Base-by-base conservation (phyloP, 1,139 yeast species). In the Blastobotrys buckinghamii region DNA sequence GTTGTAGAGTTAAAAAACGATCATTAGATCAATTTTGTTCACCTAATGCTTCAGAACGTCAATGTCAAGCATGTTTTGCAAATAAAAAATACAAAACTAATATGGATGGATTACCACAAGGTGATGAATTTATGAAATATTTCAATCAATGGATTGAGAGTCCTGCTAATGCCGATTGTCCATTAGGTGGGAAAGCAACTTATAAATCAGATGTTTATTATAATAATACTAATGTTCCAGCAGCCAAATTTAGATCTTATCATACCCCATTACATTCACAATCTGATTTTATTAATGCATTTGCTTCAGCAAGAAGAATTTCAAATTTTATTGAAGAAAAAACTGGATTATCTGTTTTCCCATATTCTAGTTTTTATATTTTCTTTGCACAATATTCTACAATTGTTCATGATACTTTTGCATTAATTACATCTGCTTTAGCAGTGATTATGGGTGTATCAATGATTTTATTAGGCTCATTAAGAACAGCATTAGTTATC, bases 141-240 rank as follows among this genome's bases (percentile, higher is more conserved):
- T 84, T 88, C 62, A 67, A 78, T 24, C 79, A 83, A 42, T 92
- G 98, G 98, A 86, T 92, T 29, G 74, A 80, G 39, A 69, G 86
- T 1, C 87, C 87, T 40, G 84, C 96, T 50, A 95, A 87, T 59
- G 89, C 94, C 2, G n/a, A 29, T 29, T 92, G 98, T 66, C 97
- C 97, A 1, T 71, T 92, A 29, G 97, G 96, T 2, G 98, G 98
- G 1, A 84, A 86, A 60, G 97, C 97, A 0, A 95, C 97, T 0
- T 92, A 90, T 61, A 76, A 85, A 0, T 68, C 72, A 6, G 75
- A 94, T 0, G 72, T 92, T 16, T 65, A 74, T 1, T 71, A 71
- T 44, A 70, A 72, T 46, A 67, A 72, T 16, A 59, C 59, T 1
- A 59, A 62, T 1, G 75, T 90, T 19, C 57, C 63, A 5, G 73